Evolutionary conservation across 1,284 basidiomycete genomes (phyloP).

Genomic region (Papiliotrema laurentii): DNA sequence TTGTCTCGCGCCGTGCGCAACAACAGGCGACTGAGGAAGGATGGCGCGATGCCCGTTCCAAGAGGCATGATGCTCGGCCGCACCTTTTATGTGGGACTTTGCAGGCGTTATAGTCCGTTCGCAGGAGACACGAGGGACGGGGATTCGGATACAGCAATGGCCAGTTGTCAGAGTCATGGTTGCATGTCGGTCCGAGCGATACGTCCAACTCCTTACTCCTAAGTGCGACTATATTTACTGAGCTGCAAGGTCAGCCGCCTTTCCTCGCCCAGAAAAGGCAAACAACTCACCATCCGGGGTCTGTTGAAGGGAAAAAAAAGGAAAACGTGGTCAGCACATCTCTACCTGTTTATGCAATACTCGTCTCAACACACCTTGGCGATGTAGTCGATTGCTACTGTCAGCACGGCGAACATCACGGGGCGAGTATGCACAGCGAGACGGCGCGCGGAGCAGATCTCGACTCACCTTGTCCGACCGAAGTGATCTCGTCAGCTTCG

Average conservation of each 20-base stretch:
- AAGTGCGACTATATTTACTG: too few relatives aligned
- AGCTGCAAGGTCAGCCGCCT: conserved; percentile 27
- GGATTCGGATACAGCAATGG: background rate
- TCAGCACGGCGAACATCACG: conserved; percentile 5
- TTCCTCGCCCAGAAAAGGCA: too few relatives aligned
- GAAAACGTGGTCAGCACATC: background rate
- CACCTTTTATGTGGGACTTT: too few relatives aligned
- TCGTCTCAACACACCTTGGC: conserved; percentile 59
- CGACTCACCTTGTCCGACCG: conserved; percentile 79
- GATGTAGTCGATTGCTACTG: conserved; percentile 91
- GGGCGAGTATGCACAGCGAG: conserved; percentile 1
- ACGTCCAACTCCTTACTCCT: too few relatives aligned
- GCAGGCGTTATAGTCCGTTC: too few relatives aligned
- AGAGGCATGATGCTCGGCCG: too few relatives aligned
- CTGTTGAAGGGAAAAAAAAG: conserved; percentile 16
- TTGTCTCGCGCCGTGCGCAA: too few relatives aligned
- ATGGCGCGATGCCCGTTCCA: too few relatives aligned
- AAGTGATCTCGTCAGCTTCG: conserved; percentile 97
- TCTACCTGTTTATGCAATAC: background rate
- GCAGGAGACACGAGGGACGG: too few relatives aligned
- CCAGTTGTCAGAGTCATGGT: background rate
- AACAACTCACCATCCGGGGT: conserved; percentile 47
- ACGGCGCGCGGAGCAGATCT: too few relatives aligned
- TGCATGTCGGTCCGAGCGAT: conserved; percentile 15
- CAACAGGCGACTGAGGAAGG: too few relatives aligned